Evolutionary conservation across 2,329 filamentous ascomycete species (phyloP).

Genomic region (Pseudogymnoascus sp.): DNA sequence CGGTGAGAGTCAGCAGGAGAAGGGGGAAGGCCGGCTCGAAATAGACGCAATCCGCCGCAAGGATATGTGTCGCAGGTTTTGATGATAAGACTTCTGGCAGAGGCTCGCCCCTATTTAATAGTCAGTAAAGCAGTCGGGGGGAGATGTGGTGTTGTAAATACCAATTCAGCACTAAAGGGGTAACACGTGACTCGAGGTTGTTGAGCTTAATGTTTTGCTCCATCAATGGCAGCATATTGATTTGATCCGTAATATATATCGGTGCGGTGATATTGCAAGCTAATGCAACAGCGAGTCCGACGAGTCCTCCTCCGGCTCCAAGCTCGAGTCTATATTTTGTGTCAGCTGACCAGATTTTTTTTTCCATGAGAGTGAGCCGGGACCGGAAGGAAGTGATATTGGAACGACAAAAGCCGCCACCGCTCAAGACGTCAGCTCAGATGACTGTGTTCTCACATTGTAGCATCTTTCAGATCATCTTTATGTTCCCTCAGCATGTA

Average conservation of each 20-base stretch:
- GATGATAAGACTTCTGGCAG: slow-evolving; percentile 45
- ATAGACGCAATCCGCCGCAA: slow-evolving; percentile 97
- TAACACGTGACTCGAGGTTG: slow-evolving; percentile 52
- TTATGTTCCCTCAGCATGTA: slow-evolving; percentile 73
- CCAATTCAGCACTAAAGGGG: slow-evolving; percentile 74
- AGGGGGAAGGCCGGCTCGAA: slow-evolving; percentile 93
- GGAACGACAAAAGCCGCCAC: background rate
- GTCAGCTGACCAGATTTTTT: slow-evolving; percentile 1
- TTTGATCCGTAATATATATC: slow-evolving; percentile 81
- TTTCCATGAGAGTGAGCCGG: slow-evolving; percentile 5
- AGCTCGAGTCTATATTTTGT: slow-evolving; percentile 65
- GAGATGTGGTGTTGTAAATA: slow-evolving; percentile 24
- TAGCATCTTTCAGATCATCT: slow-evolving; percentile 53
- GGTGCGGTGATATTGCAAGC: slow-evolving; percentile 45
- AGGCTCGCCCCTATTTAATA: slow-evolving; percentile 47
- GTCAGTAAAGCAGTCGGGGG: background rate
- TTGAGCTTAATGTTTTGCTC: slow-evolving; percentile 81
- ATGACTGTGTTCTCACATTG: slow-evolving; percentile 51
- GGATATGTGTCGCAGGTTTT: slow-evolving; percentile 65
- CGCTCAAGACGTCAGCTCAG: background rate
- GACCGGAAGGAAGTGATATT: background rate
- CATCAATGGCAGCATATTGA: slow-evolving; percentile 80
- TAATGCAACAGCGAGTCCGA: slow-evolving; percentile 57
- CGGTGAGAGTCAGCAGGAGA: slow-evolving; percentile 67
- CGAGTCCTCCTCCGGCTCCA: slow-evolving; percentile 83